A percentile compares a stretch with the other conserved stretches of the same genome.
Conservation (phyloP, 2,329 filamentous ascomycete species). For the Sporothrix brasiliensis region DNA sequence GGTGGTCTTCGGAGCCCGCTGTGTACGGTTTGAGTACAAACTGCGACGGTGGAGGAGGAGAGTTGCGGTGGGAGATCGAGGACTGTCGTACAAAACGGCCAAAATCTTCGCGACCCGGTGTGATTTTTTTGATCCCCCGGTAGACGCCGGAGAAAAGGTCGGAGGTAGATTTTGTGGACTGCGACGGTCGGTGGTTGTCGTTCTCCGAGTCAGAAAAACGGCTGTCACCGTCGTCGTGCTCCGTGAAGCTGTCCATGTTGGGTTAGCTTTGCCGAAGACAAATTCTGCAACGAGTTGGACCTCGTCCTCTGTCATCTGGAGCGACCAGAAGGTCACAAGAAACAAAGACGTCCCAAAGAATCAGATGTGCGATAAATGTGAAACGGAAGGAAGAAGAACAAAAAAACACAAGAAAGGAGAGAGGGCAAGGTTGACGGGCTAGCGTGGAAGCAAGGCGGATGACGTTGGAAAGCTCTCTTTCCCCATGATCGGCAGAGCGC, state of each 20-base stretch:
- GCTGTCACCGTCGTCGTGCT: constrained; percentile 43
- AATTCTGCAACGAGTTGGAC: constrained; percentile 2
- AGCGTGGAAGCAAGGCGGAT: constrained; percentile 28
- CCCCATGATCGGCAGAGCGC: constrained; percentile 25
- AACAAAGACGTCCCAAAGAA: background rate
- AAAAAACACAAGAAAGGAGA: constrained; percentile 22
- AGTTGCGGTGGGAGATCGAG: constrained; percentile 42
- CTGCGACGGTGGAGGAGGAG: constrained; percentile 36
- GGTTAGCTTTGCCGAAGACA: constrained; percentile 41
- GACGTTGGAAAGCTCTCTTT: constrained; percentile 28
- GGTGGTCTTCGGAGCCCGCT: constrained; percentile 34
- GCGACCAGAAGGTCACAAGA: constrained; percentile 27
- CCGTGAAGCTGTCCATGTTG: constrained; percentile 41
- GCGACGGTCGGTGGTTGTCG: constrained; percentile 47
- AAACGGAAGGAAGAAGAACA: background rate
- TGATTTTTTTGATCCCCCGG: constrained; percentile 55
- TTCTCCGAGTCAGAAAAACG: constrained; percentile 51
- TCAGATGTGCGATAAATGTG: background rate
- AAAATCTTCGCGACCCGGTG: constrained; percentile 50
- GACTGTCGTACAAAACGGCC: constrained; percentile 50
- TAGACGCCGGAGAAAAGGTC: constrained; percentile 57
- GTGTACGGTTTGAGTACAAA: constrained; percentile 44
- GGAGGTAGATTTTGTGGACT: constrained; percentile 46
- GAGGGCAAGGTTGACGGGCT: constrained; percentile 26
- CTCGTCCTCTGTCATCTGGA: background rate